Conservation (phyloP, 2,329 filamentous ascomycete genomes). For the Rhytidhysteron rufulum region DNA sequence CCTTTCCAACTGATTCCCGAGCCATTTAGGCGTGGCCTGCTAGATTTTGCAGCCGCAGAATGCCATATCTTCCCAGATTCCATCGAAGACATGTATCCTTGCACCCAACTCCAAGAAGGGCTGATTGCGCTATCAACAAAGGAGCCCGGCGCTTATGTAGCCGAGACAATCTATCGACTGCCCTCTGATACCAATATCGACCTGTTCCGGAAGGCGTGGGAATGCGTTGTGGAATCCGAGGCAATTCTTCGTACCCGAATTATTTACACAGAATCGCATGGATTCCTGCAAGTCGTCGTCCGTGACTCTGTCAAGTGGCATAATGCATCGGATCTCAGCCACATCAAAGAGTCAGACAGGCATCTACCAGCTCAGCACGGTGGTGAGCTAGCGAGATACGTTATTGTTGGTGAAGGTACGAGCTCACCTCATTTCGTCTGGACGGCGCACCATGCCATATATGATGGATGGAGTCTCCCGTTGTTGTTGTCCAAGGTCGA, state of each 20-base stretch:
- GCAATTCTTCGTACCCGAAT: conserved; percentile 47
- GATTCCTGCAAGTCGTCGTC: conserved; percentile 31
- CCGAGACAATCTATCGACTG: conserved; percentile 38
- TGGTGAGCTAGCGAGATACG: conserved; percentile 19
- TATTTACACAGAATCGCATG: conserved; percentile 24
- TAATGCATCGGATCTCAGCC: conserved; percentile 12
- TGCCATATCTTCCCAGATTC: conserved; percentile 20
- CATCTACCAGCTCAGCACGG: conserved; percentile 26
- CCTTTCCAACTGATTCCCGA: conserved; percentile 24
- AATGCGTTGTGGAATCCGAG: conserved; percentile 39
- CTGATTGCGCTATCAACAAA: conserved; percentile 27
- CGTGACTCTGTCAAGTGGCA: conserved; percentile 19
- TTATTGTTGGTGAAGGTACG: conserved; percentile 18
- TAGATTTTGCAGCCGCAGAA: conserved; percentile 24
- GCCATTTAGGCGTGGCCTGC: conserved; percentile 12
- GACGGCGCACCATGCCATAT: conserved; percentile 35
- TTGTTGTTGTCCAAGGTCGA: conserved; percentile 23
- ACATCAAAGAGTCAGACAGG: conserved; percentile 23
- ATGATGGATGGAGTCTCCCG: conserved; percentile 33
- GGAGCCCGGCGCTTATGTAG: conserved; percentile 30
- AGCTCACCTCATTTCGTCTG: conserved; percentile 25
- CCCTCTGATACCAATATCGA: conserved; percentile 22
- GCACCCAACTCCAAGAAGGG: conserved; percentile 28
- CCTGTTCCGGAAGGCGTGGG: conserved; percentile 45
- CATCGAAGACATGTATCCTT: conserved; percentile 29